Conservation (phyloP, 176 grass and related monocot species). For the Triticum aestivum region DNA sequence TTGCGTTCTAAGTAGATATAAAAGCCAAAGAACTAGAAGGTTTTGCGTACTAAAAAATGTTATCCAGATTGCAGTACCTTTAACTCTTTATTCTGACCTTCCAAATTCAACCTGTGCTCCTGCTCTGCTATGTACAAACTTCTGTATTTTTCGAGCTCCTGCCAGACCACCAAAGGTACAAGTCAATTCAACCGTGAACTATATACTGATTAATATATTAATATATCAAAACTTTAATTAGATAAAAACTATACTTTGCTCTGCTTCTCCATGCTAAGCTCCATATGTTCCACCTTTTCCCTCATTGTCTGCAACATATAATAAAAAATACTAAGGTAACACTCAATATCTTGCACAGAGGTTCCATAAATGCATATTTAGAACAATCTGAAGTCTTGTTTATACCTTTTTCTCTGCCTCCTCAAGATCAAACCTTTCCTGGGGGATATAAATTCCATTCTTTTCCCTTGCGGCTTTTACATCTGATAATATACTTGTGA, state of each 20-base stretch:
- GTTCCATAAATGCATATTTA: slow-evolving; percentile 5
- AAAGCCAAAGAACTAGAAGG: background rate
- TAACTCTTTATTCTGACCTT: slow-evolving; percentile 59
- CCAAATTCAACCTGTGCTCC: slow-evolving; percentile 52
- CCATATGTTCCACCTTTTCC: slow-evolving; percentile 60
- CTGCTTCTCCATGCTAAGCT: slow-evolving; percentile 50
- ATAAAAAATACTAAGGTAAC: background rate
- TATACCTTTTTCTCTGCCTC: slow-evolving; percentile 83
- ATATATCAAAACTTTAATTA: background rate
- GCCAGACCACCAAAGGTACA: slow-evolving; percentile 31
- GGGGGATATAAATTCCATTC: slow-evolving; percentile 83
- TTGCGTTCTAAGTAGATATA: slow-evolving; percentile 36
- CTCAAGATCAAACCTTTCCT: slow-evolving; percentile 64
- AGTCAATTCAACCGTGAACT: slow-evolving; percentile 17
- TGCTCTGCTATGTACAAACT: slow-evolving; percentile 55
- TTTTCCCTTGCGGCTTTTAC: slow-evolving; percentile 82
- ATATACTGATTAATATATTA: background rate
- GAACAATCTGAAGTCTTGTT: slow-evolving; percentile 18
- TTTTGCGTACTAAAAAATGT: background rate
- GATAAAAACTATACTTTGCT: slow-evolving; percentile 49
- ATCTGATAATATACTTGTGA: slow-evolving; percentile 56
- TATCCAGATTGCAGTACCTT: slow-evolving; percentile 50
- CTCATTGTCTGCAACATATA: slow-evolving; percentile 57
- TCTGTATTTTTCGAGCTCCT: slow-evolving; percentile 69
- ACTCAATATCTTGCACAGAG: slow-evolving; percentile 1